Percentiles rank a stretch among this genome's conserved stretches.
phyloP scores from a whole-genome alignment of 805 yeast genomes.

The Dipodascopsis tothii region DNA sequence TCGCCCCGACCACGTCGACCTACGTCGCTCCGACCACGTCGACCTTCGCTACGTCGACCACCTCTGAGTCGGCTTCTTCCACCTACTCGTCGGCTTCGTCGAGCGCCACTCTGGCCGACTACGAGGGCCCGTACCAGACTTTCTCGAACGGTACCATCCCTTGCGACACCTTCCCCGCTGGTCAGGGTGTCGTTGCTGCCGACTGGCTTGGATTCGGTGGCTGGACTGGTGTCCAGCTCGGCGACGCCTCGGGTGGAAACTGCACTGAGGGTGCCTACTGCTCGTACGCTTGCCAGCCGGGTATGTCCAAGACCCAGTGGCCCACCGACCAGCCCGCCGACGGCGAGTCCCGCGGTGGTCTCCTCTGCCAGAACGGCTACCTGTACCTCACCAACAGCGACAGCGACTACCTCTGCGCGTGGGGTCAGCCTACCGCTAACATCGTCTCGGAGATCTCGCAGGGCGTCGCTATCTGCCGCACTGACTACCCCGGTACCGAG shows the following conservation, averaged over 20 bases:
- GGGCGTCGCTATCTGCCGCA: slow-evolving; percentile 86
- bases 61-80: slow-evolving; percentile 26
- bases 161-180: slow-evolving; percentile 68
- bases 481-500: slow-evolving; percentile 99
- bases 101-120: slow-evolving; percentile 45
- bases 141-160: slow-evolving; percentile 67
- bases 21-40: slow-evolving; percentile 28
- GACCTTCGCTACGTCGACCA: slow-evolving; percentile 26
- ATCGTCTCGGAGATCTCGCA: slow-evolving; percentile 58
- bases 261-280: slow-evolving; percentile 91
- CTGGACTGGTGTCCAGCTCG: slow-evolving; percentile 64
- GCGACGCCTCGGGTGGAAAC: slow-evolving; percentile 51
- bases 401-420: slow-evolving; percentile 67
- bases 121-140: slow-evolving; percentile 46
- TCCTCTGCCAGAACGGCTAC: slow-evolving; percentile 70
- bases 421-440: slow-evolving; percentile 68
- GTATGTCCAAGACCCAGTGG: slow-evolving; percentile 99
- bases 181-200: slow-evolving; percentile 73
- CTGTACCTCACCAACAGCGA: slow-evolving; percentile 71
- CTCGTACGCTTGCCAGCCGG: slow-evolving; percentile 96
- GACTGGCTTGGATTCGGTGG: slow-evolving; percentile 75
- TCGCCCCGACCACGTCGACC: slow-evolving; percentile 17
- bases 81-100: slow-evolving; percentile 13
- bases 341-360: slow-evolving; percentile 93
- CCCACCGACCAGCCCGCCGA: slow-evolving; percentile 76